phyloP scores from a whole-genome alignment of 2,329 filamentous ascomycete species.

The Aspergillus fumigatiaffinis region DNA sequence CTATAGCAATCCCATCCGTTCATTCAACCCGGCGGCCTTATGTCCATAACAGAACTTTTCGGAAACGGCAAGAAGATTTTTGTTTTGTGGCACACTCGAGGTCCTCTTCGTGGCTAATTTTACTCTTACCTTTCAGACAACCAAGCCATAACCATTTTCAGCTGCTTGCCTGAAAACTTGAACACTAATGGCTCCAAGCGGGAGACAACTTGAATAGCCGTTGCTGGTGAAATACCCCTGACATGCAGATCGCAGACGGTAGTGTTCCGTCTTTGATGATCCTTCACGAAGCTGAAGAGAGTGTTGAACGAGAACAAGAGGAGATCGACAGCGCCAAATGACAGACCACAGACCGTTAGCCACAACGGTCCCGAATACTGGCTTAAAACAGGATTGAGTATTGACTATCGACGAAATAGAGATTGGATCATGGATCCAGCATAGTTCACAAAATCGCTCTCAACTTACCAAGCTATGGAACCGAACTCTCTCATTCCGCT shows the following conservation, averaged over 20 bases:
- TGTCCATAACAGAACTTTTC: too few relatives aligned
- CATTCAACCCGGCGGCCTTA: too few relatives aligned
- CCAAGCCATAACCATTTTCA: neutral
- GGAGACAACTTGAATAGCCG: neutral
- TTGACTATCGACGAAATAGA: neutral
- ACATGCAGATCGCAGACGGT: slow-evolving; percentile 4
- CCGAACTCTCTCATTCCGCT: slow-evolving; percentile 20
- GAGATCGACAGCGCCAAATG: slow-evolving; percentile 15
- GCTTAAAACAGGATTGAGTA: slow-evolving; percentile 1
- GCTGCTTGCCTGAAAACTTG: neutral
- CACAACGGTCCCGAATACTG: slow-evolving; percentile 7
- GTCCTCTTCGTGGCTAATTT: neutral
- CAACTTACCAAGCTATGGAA: slow-evolving; percentile 8
- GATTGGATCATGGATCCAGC: neutral
- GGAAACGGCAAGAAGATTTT: too few relatives aligned
- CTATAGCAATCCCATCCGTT: too few relatives aligned
- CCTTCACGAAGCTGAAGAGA: slow-evolving; percentile 6
- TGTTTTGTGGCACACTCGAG: neutral
- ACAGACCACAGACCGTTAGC: slow-evolving; percentile 13
- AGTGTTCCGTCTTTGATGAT: slow-evolving; percentile 1
- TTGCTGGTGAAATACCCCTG: neutral
- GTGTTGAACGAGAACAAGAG: slow-evolving; percentile 8
- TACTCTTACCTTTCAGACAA: neutral
- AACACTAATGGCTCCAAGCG: neutral
- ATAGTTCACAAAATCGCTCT: neutral